phyloP scores from a whole-genome alignment of 2,329 filamentous ascomycete genomes.

The Drechslerella dactyloides region DNA sequence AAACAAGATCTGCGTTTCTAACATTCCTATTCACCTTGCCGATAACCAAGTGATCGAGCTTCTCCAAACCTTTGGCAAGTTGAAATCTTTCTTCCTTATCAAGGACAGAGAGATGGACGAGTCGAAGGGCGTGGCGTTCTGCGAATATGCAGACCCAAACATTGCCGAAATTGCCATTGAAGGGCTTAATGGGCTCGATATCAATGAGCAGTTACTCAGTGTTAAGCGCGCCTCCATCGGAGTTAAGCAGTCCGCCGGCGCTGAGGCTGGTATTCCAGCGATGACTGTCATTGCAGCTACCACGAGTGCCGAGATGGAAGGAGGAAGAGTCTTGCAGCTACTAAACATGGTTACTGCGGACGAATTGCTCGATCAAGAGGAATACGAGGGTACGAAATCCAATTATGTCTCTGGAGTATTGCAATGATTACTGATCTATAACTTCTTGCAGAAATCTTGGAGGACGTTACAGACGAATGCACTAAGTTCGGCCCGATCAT shows the following conservation, averaged over 20 bases:
- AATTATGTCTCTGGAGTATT: background rate
- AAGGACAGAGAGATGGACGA: conserved; percentile 86
- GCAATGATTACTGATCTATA: conserved; percentile 5
- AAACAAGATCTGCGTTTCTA: conserved; percentile 92
- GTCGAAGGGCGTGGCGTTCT: conserved; percentile 92
- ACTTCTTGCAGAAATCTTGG: conserved; percentile 77
- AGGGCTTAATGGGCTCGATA: conserved; percentile 88
- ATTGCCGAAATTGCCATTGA: conserved; percentile 85
- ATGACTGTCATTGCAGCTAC: conserved; percentile 98
- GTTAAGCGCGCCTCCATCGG: conserved; percentile 90
- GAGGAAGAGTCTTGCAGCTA: conserved; percentile 83
- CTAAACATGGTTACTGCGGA: conserved; percentile 99
- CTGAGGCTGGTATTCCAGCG: conserved; percentile 95
- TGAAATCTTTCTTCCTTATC: conserved; percentile 88
- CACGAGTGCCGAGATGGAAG: conserved; percentile 76
- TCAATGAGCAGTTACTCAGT: conserved; percentile 84
- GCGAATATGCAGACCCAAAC: conserved; percentile 81
- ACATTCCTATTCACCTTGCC: conserved; percentile 83
- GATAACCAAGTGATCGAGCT: conserved; percentile 93
- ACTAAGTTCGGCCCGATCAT: conserved; percentile 83
- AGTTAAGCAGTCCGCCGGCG: conserved; percentile 85
- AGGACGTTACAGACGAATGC: conserved; percentile 93
- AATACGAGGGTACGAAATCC: conserved; percentile 78
- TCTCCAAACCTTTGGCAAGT: conserved; percentile 85
- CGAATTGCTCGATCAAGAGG: conserved; percentile 89